Percentiles rank a stretch among this genome's conserved stretches.
Evolutionary conservation across 768 basidiomycete genomes (phyloP).

Genomic region (Collybiopsis luxurians): DNA sequence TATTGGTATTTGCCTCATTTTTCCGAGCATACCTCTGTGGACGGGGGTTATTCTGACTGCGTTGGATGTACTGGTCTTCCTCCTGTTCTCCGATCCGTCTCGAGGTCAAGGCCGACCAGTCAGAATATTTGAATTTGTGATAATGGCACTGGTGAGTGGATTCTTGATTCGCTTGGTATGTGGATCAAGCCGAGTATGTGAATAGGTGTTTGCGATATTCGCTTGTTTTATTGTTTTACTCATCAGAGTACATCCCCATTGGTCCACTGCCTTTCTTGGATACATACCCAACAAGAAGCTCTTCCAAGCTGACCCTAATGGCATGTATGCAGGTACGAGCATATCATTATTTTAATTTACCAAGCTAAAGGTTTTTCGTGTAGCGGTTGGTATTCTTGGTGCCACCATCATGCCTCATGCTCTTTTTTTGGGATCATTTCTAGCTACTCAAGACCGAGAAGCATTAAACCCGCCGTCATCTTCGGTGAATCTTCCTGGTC

Average conservation of each 20-base stretch:
- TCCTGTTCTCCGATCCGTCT: constrained; percentile 61
- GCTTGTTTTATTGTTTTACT: constrained; percentile 67
- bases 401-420: constrained; percentile 76
- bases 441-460: constrained; percentile 58
- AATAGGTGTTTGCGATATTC: constrained; percentile 62
- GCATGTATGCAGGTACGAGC: constrained; percentile 48
- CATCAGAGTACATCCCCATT: constrained; percentile 57
- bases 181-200: not conserved
- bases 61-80: constrained; percentile 56
- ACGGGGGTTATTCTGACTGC: constrained; percentile 56
- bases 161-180: not conserved
- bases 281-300: constrained; percentile 60
- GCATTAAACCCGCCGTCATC: constrained; percentile 13
- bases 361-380: too few relatives aligned
- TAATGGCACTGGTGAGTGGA: constrained; percentile 49
- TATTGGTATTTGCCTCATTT: constrained; percentile 64
- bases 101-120: constrained; percentile 50
- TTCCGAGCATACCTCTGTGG: constrained; percentile 58
- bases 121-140: constrained; percentile 53
- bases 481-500: constrained; percentile 11
- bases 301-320: constrained; percentile 42
- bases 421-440: constrained; percentile 59
- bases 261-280: constrained; percentile 66
- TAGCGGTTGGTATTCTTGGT: constrained; percentile 61
- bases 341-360: not conserved